phyloP scores from a whole-genome alignment of 805 yeast species.

The Candida pseudofarinosa region DNA sequence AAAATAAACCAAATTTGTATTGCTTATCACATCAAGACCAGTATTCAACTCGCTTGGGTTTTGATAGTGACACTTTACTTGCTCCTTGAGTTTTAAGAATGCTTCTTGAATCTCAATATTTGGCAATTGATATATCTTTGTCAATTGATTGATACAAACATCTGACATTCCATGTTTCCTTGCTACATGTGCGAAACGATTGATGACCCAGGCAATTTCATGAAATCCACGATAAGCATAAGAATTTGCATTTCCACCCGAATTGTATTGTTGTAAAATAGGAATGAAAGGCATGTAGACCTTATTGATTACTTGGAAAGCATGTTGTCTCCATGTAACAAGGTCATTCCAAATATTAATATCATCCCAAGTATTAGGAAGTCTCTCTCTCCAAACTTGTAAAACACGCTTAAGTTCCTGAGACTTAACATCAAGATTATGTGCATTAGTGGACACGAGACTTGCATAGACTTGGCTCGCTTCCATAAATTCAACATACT shows the following conservation, averaged over 20 bases:
- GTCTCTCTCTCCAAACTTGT: conserved; percentile 96
- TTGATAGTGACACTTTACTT: conserved; percentile 95
- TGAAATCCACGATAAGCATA: conserved; percentile 97
- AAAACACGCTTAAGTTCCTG: conserved; percentile 92
- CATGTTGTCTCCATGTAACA: conserved; percentile 98
- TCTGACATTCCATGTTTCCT: conserved; percentile 95
- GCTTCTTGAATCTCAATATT: conserved; percentile 99
- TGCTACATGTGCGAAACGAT: conserved; percentile 97
- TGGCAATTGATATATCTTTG: conserved; percentile 92
- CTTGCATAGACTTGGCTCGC: conserved; percentile 92
- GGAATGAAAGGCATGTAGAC: conserved; percentile 92
- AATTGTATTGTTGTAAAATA: conserved; percentile 63
- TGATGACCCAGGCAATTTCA: conserved; percentile 98
- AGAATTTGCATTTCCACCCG: conserved; percentile 74
- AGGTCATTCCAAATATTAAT: conserved; percentile 96
- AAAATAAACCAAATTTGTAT: conserved; percentile 92
- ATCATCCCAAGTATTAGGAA: conserved; percentile 97
- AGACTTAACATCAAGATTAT: conserved; percentile 85
- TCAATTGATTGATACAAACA: conserved; percentile 88
- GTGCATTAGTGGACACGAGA: conserved; percentile 83
- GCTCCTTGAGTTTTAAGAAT: conserved; percentile 89
- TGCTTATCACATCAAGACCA: conserved; percentile 94
- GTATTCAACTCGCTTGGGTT: conserved; percentile 87
- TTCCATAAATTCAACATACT: conserved; percentile 94
- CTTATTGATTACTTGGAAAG: conserved; percentile 91